Evolutionary conservation across 1,284 basidiomycete genomes (phyloP).

Genomic region (Puccinia coronata): DNA sequence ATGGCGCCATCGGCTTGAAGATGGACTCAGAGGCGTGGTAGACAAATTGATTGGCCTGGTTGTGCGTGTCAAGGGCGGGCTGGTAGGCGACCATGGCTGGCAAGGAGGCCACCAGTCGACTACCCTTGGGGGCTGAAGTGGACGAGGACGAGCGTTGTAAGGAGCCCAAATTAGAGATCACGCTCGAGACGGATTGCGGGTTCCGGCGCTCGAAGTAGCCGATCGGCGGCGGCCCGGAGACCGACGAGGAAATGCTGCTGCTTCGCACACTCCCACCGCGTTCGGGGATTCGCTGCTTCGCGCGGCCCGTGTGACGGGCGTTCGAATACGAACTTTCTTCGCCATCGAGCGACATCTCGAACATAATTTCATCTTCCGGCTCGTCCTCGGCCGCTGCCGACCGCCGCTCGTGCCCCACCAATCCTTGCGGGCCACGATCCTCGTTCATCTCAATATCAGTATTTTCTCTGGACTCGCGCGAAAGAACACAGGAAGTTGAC

Average conservation of each 20-base stretch:
- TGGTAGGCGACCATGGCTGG: slow-evolving; percentile 20
- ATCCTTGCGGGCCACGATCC: background rate
- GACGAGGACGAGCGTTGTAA: background rate
- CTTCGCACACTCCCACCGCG: background rate
- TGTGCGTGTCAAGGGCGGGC: background rate
- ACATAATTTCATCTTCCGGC: slow-evolving; percentile 30
- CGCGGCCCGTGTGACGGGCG: background rate
- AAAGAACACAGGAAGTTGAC: slow-evolving; percentile 5
- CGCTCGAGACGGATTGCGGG: slow-evolving; percentile 4
- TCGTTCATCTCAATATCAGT: slow-evolving; percentile 5
- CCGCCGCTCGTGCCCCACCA: background rate
- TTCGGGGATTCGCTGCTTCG: background rate
- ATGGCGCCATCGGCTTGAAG: slow-evolving; percentile 33
- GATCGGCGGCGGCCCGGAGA: slow-evolving; percentile 28
- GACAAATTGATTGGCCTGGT: slow-evolving; percentile 1
- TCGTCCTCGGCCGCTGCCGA: slow-evolving; percentile 10
- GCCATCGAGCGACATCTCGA: slow-evolving; percentile 40
- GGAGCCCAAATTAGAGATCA: slow-evolving; percentile 5
- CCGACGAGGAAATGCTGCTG: background rate
- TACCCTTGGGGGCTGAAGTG: background rate
- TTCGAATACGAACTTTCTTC: slow-evolving; percentile 27
- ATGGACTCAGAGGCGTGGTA: slow-evolving; percentile 34
- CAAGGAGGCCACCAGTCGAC: background rate
- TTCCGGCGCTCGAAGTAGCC: slow-evolving; percentile 36
- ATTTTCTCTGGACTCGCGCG: background rate